phyloP scores from a whole-genome alignment of 495 filamentous ascomycete genomes.

The Pseudoneurospora amorphoporcata region DNA sequence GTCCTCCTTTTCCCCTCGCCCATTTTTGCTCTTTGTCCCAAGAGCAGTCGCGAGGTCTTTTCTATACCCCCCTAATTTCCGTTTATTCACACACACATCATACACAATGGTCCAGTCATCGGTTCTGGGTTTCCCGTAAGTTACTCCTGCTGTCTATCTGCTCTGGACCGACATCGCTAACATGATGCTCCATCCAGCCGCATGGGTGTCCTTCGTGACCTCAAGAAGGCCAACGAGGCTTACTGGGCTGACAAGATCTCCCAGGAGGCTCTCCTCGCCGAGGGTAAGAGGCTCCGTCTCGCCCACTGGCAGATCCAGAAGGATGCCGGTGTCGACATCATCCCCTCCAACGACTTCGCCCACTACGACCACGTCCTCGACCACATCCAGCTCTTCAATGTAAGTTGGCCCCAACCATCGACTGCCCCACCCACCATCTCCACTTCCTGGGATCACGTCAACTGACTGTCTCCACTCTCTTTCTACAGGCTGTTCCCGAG shows the following conservation, averaged over 20 bases:
- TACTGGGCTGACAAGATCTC: constrained; percentile 94
- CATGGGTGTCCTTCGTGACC: constrained; percentile 95
- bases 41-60: background rate
- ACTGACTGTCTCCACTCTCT: background rate
- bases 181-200: constrained; percentile 35
- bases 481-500: constrained; percentile 66
- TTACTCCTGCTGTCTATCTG: background rate
- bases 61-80: background rate
- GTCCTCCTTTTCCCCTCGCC: background rate
- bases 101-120: constrained; percentile 69
- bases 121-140: constrained; percentile 29
- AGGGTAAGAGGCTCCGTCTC: constrained; percentile 91
- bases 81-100: background rate
- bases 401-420: constrained; percentile 33
- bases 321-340: constrained; percentile 89
- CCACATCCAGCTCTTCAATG: constrained; percentile 97
- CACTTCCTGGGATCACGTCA: background rate
- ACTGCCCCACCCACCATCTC: background rate
- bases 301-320: constrained; percentile 99
- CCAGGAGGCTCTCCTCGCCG: constrained; percentile 72
- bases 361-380: constrained; percentile 97
- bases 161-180: constrained; percentile 46
- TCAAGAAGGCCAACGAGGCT: constrained; percentile 98
- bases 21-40: background rate
- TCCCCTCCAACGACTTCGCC: constrained; percentile 98